These are phyloP conservation scores for Rhododendron kiyosumense DNA, from an alignment of 148 eudicot genomes.

Conservation along the genomic window DNA sequence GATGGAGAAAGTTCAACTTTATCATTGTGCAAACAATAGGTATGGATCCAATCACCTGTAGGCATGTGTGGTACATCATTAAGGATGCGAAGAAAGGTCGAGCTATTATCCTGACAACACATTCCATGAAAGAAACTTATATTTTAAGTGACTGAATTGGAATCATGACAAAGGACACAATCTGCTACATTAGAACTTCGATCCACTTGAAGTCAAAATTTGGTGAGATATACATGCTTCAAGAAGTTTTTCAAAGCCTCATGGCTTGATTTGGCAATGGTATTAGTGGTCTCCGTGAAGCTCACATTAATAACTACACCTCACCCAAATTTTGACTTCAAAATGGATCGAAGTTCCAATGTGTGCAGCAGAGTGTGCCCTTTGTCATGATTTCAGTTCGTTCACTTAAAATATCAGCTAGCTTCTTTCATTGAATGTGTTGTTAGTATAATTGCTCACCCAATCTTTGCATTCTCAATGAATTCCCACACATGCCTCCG, in stretches of 20 bases:
- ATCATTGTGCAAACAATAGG: conserved; percentile 60
- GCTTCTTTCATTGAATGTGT: conserved; percentile 90
- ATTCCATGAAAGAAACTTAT: conserved; percentile 94
- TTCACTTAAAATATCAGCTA: conserved; percentile 73
- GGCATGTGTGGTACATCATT: conserved; percentile 91
- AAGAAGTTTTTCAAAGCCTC: no score
- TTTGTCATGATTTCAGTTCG: conserved; percentile 86
- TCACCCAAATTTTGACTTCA: no score
- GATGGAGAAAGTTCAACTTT: background rate
- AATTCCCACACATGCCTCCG: conserved; percentile 89
- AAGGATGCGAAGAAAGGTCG: conserved; percentile 74
- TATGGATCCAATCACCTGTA: conserved; percentile 83
- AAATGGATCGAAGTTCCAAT: no score
- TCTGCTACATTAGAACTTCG: conserved; percentile 25
- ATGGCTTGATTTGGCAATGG: no score
- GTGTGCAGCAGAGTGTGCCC: conserved; percentile 57
- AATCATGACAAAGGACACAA: conserved; percentile 86
- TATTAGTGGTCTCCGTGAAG: no score
- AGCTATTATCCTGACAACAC: conserved; percentile 74
- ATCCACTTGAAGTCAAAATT: no score
- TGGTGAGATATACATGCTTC: no score
- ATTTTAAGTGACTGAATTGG: conserved; percentile 74
- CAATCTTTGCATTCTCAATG: conserved; percentile 75
- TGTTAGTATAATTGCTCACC: conserved; percentile 69
- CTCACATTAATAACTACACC: no score